Evolutionary conservation across 345 rosid genomes (phyloP), one percentile per base, ranked within the genome.

Genomic region (Pugionium dolabratum): DNA sequence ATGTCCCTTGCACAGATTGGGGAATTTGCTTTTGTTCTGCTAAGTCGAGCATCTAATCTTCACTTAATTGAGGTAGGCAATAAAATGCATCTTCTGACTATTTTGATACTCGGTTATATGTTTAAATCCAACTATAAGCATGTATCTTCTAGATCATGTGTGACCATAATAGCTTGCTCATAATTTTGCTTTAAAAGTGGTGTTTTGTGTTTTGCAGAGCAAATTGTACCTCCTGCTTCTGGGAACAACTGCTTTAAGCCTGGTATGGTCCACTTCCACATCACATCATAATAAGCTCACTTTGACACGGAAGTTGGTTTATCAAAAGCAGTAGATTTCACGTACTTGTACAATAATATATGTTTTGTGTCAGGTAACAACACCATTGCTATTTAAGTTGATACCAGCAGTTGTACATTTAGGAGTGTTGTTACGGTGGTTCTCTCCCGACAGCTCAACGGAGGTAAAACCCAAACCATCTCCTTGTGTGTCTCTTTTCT

Each of bases 1-100:
- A 86, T 90, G 92, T 88, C 97, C 31, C 83, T 94, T 54, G 97
- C 99, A 27, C 99, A 94, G 75, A 94, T 94, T 54, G 99, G 97
- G 66, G 99, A 94, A 54, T 94, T 94, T 61, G 91, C 97, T 48
- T 94, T 94, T 79, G 97, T 94, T 75, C 90, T 94, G 57, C 85
- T 94, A 44, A 94, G 97, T 73, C 95, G 97, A 42, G 99, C 99
- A 62, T 90, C 97, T 72, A 94, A 94, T 84, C 92, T 94, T 75
- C 94, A 80, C 78, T 81, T 94, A 58, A 90, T 94, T 76, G 99
- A 90, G 92, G 97, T 90, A 68, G 74, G 82, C 57, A 59, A 44
- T 62, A 4, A 40, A 50, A 7, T 68, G 18, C 27, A n/a, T 45
- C 49, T 62, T 31, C 18, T 33, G 51, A 32, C 29, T 9, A 46